Percentiles rank a stretch among this genome's conserved stretches.
phyloP scores from a whole-genome alignment of 2,329 filamentous ascomycete genomes.

The Pseudodiploospora longispora region DNA sequence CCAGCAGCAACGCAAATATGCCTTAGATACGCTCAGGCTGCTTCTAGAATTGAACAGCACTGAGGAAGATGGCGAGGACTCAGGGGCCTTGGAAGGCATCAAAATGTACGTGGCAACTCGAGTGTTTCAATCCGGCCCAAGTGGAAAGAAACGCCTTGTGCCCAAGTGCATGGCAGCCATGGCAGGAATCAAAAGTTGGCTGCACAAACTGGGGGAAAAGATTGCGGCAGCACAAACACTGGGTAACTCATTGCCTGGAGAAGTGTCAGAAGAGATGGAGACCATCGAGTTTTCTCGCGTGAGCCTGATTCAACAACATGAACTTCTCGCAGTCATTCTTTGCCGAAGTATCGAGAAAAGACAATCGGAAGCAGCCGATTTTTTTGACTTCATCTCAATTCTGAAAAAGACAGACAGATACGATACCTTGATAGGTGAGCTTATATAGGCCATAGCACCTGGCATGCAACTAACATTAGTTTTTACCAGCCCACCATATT shows the following conservation, averaged over 20 bases:
- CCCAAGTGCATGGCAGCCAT: slow-evolving; percentile 70
- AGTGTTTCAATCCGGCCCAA: slow-evolving; percentile 23
- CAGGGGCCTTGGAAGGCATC: slow-evolving; percentile 23
- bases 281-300: slow-evolving; percentile 71
- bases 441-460: background rate
- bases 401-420: slow-evolving; percentile 69
- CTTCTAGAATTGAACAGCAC: slow-evolving; percentile 58
- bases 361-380: slow-evolving; percentile 63
- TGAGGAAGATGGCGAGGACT: slow-evolving; percentile 45
- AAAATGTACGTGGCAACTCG: slow-evolving; percentile 27
- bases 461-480: slow-evolving; percentile 1
- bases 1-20: slow-evolving; percentile 74
- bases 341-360: slow-evolving; percentile 70
- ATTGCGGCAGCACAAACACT: slow-evolving; percentile 68
- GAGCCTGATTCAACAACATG: slow-evolving; percentile 82
- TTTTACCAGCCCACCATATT: slow-evolving; percentile 61
- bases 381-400: slow-evolving; percentile 59
- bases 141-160: slow-evolving; percentile 53
- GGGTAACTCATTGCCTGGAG: slow-evolving; percentile 49
- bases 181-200: slow-evolving; percentile 66
- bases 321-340: slow-evolving; percentile 74
- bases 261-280: slow-evolving; percentile 58
- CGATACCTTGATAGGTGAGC: slow-evolving; percentile 51
- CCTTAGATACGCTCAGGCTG: slow-evolving; percentile 77
- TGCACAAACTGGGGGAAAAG: slow-evolving; percentile 68